These are phyloP conservation scores for Salix viminalis DNA, from an alignment of 345 rosid species.

Conservation along the genomic window DNA sequence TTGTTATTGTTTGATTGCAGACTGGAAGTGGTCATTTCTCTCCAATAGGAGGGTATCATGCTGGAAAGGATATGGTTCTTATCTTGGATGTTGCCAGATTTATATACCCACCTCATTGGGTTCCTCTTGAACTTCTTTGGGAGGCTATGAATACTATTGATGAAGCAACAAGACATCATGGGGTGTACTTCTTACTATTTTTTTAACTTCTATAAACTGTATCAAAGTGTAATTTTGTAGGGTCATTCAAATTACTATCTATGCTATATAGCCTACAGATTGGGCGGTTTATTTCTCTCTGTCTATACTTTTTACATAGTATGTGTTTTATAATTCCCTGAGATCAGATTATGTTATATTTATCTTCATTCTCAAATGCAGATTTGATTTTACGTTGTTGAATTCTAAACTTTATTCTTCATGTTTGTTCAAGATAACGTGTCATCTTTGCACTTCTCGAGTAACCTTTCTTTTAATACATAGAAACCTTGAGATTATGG, in stretches of 20 bases:
- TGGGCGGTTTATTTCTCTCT: too few species aligned
- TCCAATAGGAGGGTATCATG: conserved; percentile 94
- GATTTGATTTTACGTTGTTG: not conserved
- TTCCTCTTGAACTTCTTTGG: conserved; percentile 91
- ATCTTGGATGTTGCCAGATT: conserved; percentile 96
- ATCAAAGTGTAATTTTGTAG: not conserved
- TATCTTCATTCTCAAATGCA: not conserved
- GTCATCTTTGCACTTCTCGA: too few species aligned
- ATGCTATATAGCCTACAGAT: too few species aligned
- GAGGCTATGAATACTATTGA: conserved; percentile 77
- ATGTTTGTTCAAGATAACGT: not conserved
- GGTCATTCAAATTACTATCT: too few species aligned
- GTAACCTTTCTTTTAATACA: not conserved
- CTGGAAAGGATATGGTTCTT: conserved; percentile 83
- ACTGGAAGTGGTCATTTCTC: conserved; percentile 94
- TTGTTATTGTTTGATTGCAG: conserved; percentile 26
- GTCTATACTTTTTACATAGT: too few species aligned
- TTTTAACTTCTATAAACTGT: too few species aligned
- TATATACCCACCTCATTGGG: conserved; percentile 98
- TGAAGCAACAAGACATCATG: conserved; percentile 55
- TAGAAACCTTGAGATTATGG: not conserved
- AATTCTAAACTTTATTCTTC: not conserved
- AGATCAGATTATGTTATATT: not conserved
- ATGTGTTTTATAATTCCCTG: too few species aligned
- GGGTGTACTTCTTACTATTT: conserved; percentile 44